Evolutionary conservation across 371 early-diverging fungal genomes (phyloP).

Genomic region (Syncephalis plumigaleata): DNA sequence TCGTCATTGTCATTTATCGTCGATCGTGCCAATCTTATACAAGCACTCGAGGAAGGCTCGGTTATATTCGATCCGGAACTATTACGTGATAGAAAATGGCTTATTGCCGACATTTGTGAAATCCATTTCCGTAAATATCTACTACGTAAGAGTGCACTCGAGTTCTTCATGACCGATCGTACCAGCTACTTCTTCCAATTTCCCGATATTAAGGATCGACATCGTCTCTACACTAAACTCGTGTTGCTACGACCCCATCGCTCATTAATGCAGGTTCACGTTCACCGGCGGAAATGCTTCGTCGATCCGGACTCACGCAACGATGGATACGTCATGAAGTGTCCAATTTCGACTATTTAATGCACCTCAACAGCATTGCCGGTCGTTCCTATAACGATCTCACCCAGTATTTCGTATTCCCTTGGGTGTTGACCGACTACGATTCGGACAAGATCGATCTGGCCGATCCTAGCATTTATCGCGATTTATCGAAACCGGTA

Average conservation of each 20-base stretch:
- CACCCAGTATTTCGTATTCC: slow-evolving; percentile 29
- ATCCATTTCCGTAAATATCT: slow-evolving; percentile 35
- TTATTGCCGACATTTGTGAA: slow-evolving; percentile 22
- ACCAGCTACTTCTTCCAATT: slow-evolving; percentile 37
- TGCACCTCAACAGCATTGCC: slow-evolving; percentile 45
- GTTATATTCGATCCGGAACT: slow-evolving; percentile 16
- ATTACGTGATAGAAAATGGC: slow-evolving; percentile 29
- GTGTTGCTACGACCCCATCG: slow-evolving; percentile 17
- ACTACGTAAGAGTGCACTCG: slow-evolving; percentile 36
- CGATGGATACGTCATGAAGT: slow-evolving; percentile 41
- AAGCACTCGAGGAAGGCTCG: slow-evolving; percentile 4
- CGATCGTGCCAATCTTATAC: slow-evolving; percentile 10
- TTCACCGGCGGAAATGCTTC: slow-evolving; percentile 11
- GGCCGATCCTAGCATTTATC: slow-evolving; percentile 27
- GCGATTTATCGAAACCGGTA: slow-evolving; percentile 54
- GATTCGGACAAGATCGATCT: slow-evolving; percentile 32
- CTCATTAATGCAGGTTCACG: slow-evolving; percentile 14
- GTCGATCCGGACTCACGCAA: slow-evolving; percentile 21
- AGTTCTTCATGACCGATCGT: slow-evolving; percentile 42
- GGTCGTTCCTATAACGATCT: slow-evolving; percentile 30
- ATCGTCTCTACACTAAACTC: slow-evolving; percentile 21
- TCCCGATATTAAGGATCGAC: slow-evolving; percentile 19
- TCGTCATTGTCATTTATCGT: slow-evolving; percentile 19
- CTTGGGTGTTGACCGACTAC: slow-evolving; percentile 31
- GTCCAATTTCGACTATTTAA: slow-evolving; percentile 54